Base-by-base conservation (phyloP, 306 rosid species). In the Quercus suber region DNA sequence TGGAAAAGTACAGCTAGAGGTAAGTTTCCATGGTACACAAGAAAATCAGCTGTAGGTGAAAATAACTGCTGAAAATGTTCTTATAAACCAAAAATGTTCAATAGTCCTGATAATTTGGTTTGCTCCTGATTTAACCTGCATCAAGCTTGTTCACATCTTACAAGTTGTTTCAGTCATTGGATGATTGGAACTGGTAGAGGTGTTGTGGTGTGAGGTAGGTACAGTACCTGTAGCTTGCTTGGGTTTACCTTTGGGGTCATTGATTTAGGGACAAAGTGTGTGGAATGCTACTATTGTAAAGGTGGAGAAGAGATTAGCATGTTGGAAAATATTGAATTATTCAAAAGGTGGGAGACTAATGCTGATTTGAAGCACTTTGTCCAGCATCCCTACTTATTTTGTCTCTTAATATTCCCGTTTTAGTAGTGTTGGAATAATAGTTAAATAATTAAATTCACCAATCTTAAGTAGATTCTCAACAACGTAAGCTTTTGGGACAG, bases 1-100 rank as follows among this genome's bases (percentile, higher is more conserved):
- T 65, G 99, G 97, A 82, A 89, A 89, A 81, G 80, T 94, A 76
- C 92, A 82, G 76, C 73, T 94, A 55, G 99, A 94, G 97, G 99
- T 90, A 84, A 85, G 92, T 82, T 77, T 79, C 81, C 55, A 58
- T 74, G 35, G 79, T 57, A 73, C 73, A 51, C 59, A 74, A 59
- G 70, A 45, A 59, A 67, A 31, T 58, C 43, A 49, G 64, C 45
- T 73, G 28, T 55, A 60, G 73, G 69, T 77, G 37, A 17, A 67
- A 8, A 8, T 3, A 6, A 33, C 21, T 31, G 21, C 51, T 67
- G 51, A 18, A 28, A 30, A 64, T 31, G 23, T 35, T 67, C 19
- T 7, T 33, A 67, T 67, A 67, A 33, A 67, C 51, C 51, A 33
- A 35, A 67, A 67, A n/a, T 35, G 37, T 67, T 35, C 1, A 49